phyloP scores from a whole-genome alignment of 129 eudicot genomes.

The Solidago caesia region DNA sequence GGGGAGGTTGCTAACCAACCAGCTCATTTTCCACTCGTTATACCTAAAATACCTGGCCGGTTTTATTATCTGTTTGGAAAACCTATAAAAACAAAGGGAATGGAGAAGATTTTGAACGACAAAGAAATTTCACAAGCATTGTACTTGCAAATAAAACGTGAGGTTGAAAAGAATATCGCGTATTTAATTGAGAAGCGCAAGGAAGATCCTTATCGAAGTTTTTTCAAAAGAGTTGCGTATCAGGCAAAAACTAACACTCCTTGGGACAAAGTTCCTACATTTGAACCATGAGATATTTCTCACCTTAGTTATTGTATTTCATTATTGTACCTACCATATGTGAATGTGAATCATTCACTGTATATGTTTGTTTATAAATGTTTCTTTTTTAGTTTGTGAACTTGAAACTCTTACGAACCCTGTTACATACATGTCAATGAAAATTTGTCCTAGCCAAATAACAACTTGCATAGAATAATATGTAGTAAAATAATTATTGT shows the following conservation, averaged over 20 bases:
- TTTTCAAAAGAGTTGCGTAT: slow-evolving; percentile 32
- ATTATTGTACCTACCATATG: neutral
- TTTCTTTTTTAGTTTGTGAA: too few species aligned
- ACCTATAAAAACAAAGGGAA: slow-evolving; percentile 52
- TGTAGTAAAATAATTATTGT: too few species aligned
- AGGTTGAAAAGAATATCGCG: slow-evolving; percentile 38
- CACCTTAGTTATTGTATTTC: neutral
- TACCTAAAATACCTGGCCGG: slow-evolving; percentile 61
- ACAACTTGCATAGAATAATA: too few species aligned
- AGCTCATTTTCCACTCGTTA: slow-evolving; percentile 37
- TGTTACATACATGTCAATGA: too few species aligned
- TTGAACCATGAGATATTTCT: slow-evolving; percentile 34
- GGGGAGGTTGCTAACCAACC: slow-evolving; percentile 45
- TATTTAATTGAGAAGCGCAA: slow-evolving; percentile 47
- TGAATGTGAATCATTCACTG: neutral
- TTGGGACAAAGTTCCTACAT: slow-evolving; percentile 39
- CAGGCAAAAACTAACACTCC: slow-evolving; percentile 38
- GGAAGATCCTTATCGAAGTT: slow-evolving; percentile 55
- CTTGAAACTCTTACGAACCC: too few species aligned
- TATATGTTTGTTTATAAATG: too few species aligned
- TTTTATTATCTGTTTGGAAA: slow-evolving; percentile 58
- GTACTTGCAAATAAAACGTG: slow-evolving; percentile 41
- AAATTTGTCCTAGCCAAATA: too few species aligned
- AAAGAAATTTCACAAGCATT: slow-evolving; percentile 30
- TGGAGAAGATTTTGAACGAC: slow-evolving; percentile 30